Evolutionary conservation across 257 asterid species (phyloP).

Genomic region (Solanum neorickii): DNA sequence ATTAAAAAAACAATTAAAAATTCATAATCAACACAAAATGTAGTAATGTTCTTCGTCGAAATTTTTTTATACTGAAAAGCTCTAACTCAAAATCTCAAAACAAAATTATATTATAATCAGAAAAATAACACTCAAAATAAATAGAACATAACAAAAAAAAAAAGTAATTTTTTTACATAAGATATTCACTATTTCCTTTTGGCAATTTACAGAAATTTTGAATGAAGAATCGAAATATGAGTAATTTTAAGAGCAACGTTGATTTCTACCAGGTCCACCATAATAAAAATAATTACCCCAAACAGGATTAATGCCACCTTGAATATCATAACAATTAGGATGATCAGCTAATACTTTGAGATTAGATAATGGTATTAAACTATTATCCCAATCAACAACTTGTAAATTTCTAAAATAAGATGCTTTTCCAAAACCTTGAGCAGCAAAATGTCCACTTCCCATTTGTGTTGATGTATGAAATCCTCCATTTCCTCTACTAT

Average conservation of each 20-base stretch:
- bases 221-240: no score
- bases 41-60: no score
- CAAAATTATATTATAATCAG: not conserved
- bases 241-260: conserved; percentile 25
- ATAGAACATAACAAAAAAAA: not conserved
- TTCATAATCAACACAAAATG: no score
- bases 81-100: no score
- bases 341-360: conserved; percentile 34
- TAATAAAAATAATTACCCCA: conserved; percentile 52
- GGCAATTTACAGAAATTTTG: conserved; percentile 25
- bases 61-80: no score
- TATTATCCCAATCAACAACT: conserved; percentile 46
- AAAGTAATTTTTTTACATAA: conserved; percentile 16
- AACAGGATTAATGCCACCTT: conserved; percentile 29
- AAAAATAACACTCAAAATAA: not conserved
- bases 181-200: conserved; percentile 42
- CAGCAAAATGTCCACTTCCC: conserved; percentile 55
- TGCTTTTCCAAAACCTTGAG: conserved; percentile 41
- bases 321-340: conserved; percentile 37
- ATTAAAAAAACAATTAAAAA: no score
- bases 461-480: conserved; percentile 43
- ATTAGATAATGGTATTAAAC: conserved; percentile 28
- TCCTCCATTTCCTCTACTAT: conserved; percentile 22
- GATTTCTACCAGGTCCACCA: conserved; percentile 51
- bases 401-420: conserved; percentile 40